Percentiles rank a stretch among this genome's conserved stretches.
These are phyloP conservation scores for Camptophora hylomeconis DNA, from an alignment of 2,329 filamentous ascomycete genomes.

Conservation along the genomic window DNA sequence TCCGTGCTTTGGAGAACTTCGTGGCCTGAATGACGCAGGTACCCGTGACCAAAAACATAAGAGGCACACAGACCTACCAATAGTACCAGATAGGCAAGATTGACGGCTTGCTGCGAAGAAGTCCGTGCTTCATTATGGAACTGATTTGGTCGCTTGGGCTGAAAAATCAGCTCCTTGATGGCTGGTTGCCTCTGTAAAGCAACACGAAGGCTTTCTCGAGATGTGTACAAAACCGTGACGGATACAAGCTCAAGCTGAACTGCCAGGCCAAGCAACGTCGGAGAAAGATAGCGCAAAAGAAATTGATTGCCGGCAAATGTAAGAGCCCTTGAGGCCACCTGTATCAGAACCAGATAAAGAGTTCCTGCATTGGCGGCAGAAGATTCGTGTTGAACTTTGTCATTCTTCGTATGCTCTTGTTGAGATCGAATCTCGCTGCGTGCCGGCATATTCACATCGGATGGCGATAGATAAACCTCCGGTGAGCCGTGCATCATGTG, in stretches of 20 bases:
- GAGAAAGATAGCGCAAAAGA: slow-evolving; percentile 75
- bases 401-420: no score
- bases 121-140: no score
- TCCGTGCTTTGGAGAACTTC: slow-evolving; percentile 46
- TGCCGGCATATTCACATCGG: no score
- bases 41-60: slow-evolving; percentile 51
- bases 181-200: slow-evolving; percentile 66
- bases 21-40: slow-evolving; percentile 43
- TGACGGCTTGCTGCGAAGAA: slow-evolving; percentile 63
- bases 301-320: slow-evolving; percentile 90
- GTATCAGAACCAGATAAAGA: slow-evolving; percentile 74
- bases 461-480: no score
- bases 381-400: no score
- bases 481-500: not conserved
- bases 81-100: slow-evolving; percentile 72
- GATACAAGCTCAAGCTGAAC: slow-evolving; percentile 89
- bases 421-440: no score
- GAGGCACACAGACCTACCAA: slow-evolving; percentile 54
- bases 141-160: slow-evolving; percentile 8
- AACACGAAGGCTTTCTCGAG: slow-evolving; percentile 80
- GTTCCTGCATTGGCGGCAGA: slow-evolving; percentile 59
- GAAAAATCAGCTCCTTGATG: slow-evolving; percentile 1
- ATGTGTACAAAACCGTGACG: slow-evolving; percentile 86
- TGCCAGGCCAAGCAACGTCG: slow-evolving; percentile 69
- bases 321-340: slow-evolving; percentile 72